phyloP scores from a whole-genome alignment of 306 rosid genomes.

The Lathyrus tuberosus region DNA sequence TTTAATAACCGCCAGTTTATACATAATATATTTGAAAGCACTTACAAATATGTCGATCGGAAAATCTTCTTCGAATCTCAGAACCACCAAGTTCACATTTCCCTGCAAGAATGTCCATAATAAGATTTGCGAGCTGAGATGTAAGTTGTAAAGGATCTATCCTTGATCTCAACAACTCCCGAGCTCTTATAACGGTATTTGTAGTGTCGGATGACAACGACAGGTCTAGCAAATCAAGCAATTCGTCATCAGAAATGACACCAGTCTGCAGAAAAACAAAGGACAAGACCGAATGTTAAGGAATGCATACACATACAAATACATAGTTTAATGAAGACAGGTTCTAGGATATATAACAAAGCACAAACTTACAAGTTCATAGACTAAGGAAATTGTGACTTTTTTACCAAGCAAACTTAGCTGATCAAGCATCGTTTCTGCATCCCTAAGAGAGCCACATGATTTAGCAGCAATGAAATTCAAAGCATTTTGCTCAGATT shows the following conservation, averaged over 20 bases:
- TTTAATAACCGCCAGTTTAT: background rate
- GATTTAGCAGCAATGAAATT: conserved; percentile 75
- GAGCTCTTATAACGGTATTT: conserved; percentile 71
- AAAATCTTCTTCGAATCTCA: conserved; percentile 59
- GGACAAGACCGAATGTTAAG: conserved; percentile 15
- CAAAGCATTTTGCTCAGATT: conserved; percentile 69
- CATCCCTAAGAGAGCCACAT: conserved; percentile 87
- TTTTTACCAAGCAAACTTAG: conserved; percentile 82
- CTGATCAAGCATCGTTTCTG: conserved; percentile 92
- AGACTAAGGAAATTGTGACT: conserved; percentile 62
- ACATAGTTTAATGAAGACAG: background rate
- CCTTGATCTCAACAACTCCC: conserved; percentile 82
- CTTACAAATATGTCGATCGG: conserved; percentile 60
- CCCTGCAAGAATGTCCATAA: conserved; percentile 92
- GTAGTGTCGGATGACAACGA: conserved; percentile 88
- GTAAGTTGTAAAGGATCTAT: conserved; percentile 83
- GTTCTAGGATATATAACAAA: conserved; percentile 14
- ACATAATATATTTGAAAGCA: conserved; percentile 5
- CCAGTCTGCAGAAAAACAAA: conserved; percentile 66
- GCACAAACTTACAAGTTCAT: conserved; percentile 73
- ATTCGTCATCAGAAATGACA: conserved; percentile 77
- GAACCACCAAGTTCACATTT: conserved; percentile 58
- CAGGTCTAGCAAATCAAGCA: conserved; percentile 79
- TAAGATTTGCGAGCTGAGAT: conserved; percentile 85
- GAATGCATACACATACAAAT: background rate